Evolutionary conservation across 2,329 filamentous ascomycete genomes (phyloP).

Genomic region (Aspergillus sp.): DNA sequence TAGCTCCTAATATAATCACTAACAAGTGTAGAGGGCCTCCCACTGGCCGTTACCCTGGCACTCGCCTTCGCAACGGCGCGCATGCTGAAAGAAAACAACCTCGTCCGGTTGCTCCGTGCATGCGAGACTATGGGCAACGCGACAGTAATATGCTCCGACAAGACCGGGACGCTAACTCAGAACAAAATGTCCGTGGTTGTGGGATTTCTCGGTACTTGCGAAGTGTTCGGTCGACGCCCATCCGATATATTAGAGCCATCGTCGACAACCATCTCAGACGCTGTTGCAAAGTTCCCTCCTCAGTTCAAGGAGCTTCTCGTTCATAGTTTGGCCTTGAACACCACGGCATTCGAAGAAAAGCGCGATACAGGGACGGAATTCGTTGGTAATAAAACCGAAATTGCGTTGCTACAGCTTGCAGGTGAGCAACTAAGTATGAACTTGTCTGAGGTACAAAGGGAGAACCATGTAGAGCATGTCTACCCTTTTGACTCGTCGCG

Average conservation of each 20-base stretch:
- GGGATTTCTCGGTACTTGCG: slow-evolving; percentile 63
- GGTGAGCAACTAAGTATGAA: slow-evolving; percentile 67
- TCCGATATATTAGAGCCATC: slow-evolving; percentile 58
- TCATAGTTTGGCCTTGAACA: slow-evolving; percentile 51
- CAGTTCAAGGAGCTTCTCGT: slow-evolving; percentile 37
- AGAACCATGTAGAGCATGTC: slow-evolving; percentile 62
- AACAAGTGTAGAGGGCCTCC: slow-evolving; percentile 61
- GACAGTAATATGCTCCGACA: slow-evolving; percentile 77
- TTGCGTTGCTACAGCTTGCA: slow-evolving; percentile 68
- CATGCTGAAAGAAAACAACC: slow-evolving; percentile 75
- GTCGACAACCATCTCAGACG: slow-evolving; percentile 35
- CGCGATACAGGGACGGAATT: slow-evolving; percentile 66
- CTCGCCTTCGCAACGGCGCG: slow-evolving; percentile 74
- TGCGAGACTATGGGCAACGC: slow-evolving; percentile 83
- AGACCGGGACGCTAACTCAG: slow-evolving; percentile 72
- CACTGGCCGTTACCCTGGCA: slow-evolving; percentile 72
- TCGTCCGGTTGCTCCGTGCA: slow-evolving; percentile 73
- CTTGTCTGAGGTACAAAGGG: slow-evolving; percentile 61
- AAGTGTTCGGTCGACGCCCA: slow-evolving; percentile 45
- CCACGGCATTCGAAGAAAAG: slow-evolving; percentile 74
- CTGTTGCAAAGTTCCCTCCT: slow-evolving; percentile 31
- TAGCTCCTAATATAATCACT: not conserved
- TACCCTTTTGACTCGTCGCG: slow-evolving; percentile 74
- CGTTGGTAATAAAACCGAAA: slow-evolving; percentile 77
- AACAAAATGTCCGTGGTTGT: slow-evolving; percentile 77